Evolutionary conservation across 2,329 filamentous ascomycete genomes (phyloP), one percentile per base, ranked within the genome.

Genomic region (Fusarium camptoceras): DNA sequence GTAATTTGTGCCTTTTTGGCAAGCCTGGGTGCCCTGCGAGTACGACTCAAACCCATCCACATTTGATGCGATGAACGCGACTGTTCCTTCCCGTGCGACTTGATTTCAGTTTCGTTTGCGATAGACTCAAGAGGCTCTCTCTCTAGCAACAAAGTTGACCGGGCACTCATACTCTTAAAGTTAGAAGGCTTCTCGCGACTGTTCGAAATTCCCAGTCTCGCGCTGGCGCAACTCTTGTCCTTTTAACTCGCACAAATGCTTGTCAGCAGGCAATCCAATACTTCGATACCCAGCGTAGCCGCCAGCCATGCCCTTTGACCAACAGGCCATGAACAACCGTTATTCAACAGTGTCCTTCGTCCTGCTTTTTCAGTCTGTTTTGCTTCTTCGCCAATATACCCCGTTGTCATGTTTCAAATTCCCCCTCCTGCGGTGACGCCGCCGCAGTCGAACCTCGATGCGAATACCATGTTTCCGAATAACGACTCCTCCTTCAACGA

Each of bases 361-460:
- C 67, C 78, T 73, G 68, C 66, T 70, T 72, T 73, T 62, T 60
- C 59, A 66, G 68, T 73, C 63, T 53, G 58, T 67, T 70, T 71
- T 71, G 59, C 55, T 73, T 71, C 49, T 61, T 73, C 57, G 64
- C 68, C 64, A 47, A 68, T 62, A 75, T 75, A 75, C 68, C 73
- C 72, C 60, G 58, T 70, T 71, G 74, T 75, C 74, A 87, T 87
- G 84, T 80, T 86, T 63, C 85, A 87, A 76, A 83, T 82, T 81
- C 83, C 84, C 82, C 84, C 80, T 76, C 80, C 78, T 72, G 80
- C 81, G 82, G 83, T 85, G 83, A 84, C 81, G 61, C 78, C 80
- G 55, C 78, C 79, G 47, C 78, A 80, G 64, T 77, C 79, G 59
- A 81, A 80, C 62, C 76, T 81, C 72, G 80, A 83, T 65, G 70